phyloP scores from a whole-genome alignment of 2,329 filamentous ascomycete genomes.

The Didymella keratinophila region DNA sequence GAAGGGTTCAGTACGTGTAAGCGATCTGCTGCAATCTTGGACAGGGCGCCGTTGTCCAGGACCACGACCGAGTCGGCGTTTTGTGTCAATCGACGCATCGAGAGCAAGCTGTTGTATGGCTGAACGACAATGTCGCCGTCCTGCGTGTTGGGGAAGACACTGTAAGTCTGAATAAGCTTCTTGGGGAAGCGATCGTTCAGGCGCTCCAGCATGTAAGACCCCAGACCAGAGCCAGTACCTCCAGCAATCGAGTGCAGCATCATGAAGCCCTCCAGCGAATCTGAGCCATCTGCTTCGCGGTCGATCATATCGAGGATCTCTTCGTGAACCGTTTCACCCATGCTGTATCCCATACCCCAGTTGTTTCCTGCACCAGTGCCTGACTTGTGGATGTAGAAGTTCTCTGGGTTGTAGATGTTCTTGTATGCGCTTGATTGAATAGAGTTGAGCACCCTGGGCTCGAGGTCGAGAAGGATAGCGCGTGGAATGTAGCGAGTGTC shows the following conservation, averaged over 20 bases:
- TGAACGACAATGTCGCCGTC: conserved; percentile 94
- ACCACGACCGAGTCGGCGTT: conserved; percentile 98
- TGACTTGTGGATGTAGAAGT: conserved; percentile 96
- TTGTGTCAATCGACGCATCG: conserved; percentile 89
- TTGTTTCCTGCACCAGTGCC: conserved; percentile 96
- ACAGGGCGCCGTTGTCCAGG: conserved; percentile 92
- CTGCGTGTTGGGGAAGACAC: conserved; percentile 94
- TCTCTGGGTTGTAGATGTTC: conserved; percentile 99
- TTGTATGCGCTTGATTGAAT: conserved; percentile 95
- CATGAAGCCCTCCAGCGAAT: conserved; percentile 99
- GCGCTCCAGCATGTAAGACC: conserved; percentile 91
- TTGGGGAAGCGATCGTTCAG: conserved; percentile 98
- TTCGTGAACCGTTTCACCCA: conserved; percentile 89
- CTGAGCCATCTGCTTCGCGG: conserved; percentile 95
- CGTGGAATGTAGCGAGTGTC: conserved; percentile 98
- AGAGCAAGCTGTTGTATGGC: conserved; percentile 95
- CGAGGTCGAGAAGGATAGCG: conserved; percentile 92
- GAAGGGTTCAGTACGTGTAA: conserved; percentile 95
- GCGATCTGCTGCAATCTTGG: conserved; percentile 91
- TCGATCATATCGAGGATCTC: conserved; percentile 99
- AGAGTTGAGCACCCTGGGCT: conserved; percentile 88
- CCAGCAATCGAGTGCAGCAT: conserved; percentile 97
- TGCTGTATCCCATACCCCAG: conserved; percentile 96
- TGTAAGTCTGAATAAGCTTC: conserved; percentile 99
- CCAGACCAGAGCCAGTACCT: conserved; percentile 93